Conservation (phyloP, 2,329 filamentous ascomycete species). For the Epicoccum sorghinum region DNA sequence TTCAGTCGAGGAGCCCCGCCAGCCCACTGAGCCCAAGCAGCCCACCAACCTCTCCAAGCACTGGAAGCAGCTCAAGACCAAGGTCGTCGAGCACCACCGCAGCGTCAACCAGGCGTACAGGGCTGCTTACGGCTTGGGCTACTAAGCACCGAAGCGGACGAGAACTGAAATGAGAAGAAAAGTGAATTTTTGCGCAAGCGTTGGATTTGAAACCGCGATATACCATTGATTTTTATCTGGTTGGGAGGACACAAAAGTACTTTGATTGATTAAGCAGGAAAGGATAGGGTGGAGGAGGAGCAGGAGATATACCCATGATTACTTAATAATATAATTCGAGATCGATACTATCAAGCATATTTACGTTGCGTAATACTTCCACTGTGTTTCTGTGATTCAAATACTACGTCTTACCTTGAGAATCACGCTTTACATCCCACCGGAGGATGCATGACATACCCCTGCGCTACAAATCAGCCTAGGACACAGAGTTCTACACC, state of each 20-base stretch:
- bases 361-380: not conserved
- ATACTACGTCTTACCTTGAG: not conserved
- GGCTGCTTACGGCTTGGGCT: constrained; percentile 18
- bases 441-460: constrained; percentile 1
- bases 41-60: constrained; percentile 31
- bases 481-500: constrained; percentile 20
- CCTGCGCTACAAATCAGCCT: constrained; percentile 19
- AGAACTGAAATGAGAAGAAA: constrained; percentile 5
- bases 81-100: constrained; percentile 39
- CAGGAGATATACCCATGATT: constrained; percentile 3
- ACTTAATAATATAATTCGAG: constrained; percentile 17
- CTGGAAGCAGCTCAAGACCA: constrained; percentile 35
- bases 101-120: constrained; percentile 34
- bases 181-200: constrained; percentile 13
- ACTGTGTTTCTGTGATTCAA: not conserved
- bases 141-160: not conserved
- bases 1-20: constrained; percentile 23
- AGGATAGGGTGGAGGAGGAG: not conserved
- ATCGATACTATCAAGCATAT: constrained; percentile 14
- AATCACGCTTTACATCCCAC: not conserved
- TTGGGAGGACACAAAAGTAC: not conserved
- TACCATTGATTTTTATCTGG: constrained; percentile 20
- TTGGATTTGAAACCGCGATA: constrained; percentile 20
- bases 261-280: not conserved
- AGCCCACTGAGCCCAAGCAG: constrained; percentile 12